phyloP scores from a whole-genome alignment of 2,329 filamentous ascomycete species.

The Lecanicillium sp. region DNA sequence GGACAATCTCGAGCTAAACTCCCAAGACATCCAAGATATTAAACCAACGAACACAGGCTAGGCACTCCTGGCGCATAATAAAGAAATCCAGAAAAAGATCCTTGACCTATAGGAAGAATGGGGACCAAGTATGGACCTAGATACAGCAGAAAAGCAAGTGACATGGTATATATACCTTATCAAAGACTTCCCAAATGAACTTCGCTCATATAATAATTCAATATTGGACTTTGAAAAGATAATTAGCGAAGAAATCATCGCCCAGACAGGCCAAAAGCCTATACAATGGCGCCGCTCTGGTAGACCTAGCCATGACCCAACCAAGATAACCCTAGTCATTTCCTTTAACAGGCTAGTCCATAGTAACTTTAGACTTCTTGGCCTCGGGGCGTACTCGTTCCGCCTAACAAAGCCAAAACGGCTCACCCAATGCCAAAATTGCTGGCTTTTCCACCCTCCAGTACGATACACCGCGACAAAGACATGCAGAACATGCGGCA shows the following conservation, averaged over 20 bases:
- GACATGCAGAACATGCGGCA: too few relatives aligned
- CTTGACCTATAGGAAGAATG: neutral
- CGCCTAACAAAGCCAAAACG: neutral
- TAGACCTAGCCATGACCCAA: neutral
- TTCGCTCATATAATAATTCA: neutral
- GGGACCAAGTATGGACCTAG: constrained; percentile 1
- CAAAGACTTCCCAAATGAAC: constrained; percentile 1
- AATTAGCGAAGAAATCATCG: neutral
- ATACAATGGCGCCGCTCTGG: neutral
- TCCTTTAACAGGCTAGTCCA: neutral
- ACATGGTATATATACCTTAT: constrained; percentile 1
- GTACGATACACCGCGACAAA: too few relatives aligned
- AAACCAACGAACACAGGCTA: neutral
- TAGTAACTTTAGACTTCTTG: neutral
- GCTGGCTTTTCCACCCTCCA: neutral
- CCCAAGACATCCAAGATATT: neutral
- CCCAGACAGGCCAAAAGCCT: neutral
- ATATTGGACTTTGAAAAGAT: neutral
- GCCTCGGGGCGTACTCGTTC: neutral
- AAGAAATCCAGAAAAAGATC: too few relatives aligned
- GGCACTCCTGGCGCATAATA: neutral
- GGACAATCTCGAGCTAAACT: neutral
- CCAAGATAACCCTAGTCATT: constrained; percentile 1
- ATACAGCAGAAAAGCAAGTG: neutral
- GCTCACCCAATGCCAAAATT: neutral